Evolutionary conservation across 108 stramenopile species (phyloP).

Genomic region (Hondaea fermentalgiana): DNA sequence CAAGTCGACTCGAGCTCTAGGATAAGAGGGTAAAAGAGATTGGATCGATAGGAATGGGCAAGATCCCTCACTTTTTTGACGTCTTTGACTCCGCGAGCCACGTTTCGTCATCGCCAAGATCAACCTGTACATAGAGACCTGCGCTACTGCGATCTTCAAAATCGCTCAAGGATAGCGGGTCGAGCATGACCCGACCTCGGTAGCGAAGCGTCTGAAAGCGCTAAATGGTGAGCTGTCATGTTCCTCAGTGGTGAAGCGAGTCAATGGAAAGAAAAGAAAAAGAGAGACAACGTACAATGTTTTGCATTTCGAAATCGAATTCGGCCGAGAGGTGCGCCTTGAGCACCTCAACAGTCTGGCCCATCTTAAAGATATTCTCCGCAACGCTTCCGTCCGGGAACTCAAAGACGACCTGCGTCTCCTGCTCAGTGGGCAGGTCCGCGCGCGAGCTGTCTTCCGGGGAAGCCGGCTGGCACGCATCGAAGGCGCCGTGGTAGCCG

Average conservation of each 20-base stretch:
- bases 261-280: too few species aligned
- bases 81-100: not conserved
- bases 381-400: not conserved
- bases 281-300: not conserved
- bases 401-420: not conserved
- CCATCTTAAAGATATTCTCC: not conserved
- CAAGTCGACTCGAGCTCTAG: too few species aligned
- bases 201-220: not conserved
- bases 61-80: not conserved
- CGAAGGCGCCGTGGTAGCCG: not conserved
- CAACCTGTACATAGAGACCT: not conserved
- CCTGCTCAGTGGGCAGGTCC: not conserved
- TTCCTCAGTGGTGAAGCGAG: too few species aligned
- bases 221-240: too few species aligned
- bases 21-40: not conserved
- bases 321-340: not conserved
- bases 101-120: not conserved
- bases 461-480: not conserved
- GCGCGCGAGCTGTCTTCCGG: not conserved
- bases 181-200: not conserved
- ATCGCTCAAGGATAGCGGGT: not conserved
- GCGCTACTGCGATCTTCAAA: not conserved
- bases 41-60: not conserved
- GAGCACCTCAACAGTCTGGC: constrained; percentile 2
- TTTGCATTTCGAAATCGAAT: not conserved